These are phyloP conservation scores for Magnolia changhungtana DNA, from an alignment of 164 flowering plant genomes.

Conservation along the genomic window DNA sequence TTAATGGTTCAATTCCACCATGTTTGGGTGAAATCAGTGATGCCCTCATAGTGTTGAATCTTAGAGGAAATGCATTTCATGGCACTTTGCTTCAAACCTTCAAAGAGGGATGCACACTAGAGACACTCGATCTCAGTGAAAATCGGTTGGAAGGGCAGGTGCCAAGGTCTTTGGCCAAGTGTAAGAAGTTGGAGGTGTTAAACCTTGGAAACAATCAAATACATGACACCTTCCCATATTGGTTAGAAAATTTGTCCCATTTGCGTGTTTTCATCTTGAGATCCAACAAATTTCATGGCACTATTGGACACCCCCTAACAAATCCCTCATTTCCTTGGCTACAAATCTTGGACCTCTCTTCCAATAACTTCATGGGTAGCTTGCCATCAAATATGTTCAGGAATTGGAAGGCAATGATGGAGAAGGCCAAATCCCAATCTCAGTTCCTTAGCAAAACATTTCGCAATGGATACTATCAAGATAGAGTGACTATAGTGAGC, in stretches of 20 bases:
- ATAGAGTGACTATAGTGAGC: too few relatives aligned
- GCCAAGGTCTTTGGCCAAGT: not conserved
- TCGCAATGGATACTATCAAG: too few relatives aligned
- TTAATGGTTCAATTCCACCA: not conserved
- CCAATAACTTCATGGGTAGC: too few relatives aligned
- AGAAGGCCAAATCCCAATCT: too few relatives aligned
- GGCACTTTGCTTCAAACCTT: not conserved
- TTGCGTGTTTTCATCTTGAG: not conserved
- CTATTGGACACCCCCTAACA: too few relatives aligned
- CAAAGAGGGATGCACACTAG: not conserved
- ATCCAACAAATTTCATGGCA: not conserved
- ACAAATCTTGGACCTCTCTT: too few relatives aligned
- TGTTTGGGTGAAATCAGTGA: not conserved
- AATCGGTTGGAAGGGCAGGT: not conserved
- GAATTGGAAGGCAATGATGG: too few relatives aligned
- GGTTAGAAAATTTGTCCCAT: not conserved
- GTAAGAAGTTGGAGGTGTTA: not conserved
- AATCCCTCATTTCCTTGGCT: too few relatives aligned
- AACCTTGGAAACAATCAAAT: conserved; percentile 2
- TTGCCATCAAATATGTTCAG: too few relatives aligned
- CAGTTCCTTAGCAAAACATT: too few relatives aligned
- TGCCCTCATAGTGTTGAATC: not conserved
- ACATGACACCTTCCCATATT: not conserved
- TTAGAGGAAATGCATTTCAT: not conserved
- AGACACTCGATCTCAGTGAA: not conserved